Evolutionary conservation across 2,329 filamentous ascomycete genomes (phyloP), one percentile per base, ranked within the genome.

Genomic region (Fusarium dlaminii): DNA sequence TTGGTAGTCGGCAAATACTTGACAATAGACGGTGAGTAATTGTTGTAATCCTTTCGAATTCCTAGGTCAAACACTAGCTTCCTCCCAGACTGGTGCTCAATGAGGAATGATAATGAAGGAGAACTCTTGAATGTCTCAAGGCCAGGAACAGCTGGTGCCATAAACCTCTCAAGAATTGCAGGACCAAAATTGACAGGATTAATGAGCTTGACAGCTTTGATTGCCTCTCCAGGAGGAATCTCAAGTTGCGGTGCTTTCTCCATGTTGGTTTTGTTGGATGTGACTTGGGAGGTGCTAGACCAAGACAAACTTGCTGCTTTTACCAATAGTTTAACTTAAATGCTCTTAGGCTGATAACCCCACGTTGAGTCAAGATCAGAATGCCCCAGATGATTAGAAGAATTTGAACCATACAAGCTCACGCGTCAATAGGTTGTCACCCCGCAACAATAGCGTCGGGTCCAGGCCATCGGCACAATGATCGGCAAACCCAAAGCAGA

Each of bases 141-240:
- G 0, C 80, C 81, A 11, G 81, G 80, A 2, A 84, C 80, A 8
- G 78, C 72, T 3, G 83, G 83, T 6, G 75, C 81, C 82, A 84
- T 84, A 59, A 84, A 84, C 12, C 83, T 76, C 8, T 81, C 70
- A 14, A 84, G 68, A 30, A 83, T 79, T 10, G 83, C 80, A 8
- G 83, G 83, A 1, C 83, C 82, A 61, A 84, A 84, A 36, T 83
- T 83, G 29, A 82, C 81, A 0, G 83, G 78, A 51, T 83, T 83
- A 34, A 84, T 83, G 43, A 84, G 72, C 63, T 75, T 81, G 29
- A 82, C 79, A 3, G 65, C 77, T n/a, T 58, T 24, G 4, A 73
- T 30, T 4, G 46, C 57, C 24, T 70, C 46, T 24, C 74, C 74
- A 2, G 12, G 39, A 11, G 71, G 74, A 24, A 75, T 64, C 15